Percentiles rank a stretch among this genome's conserved stretches.
Conservation (phyloP, 495 filamentous ascomycete species). For the Xylaria telfairii region DNA sequence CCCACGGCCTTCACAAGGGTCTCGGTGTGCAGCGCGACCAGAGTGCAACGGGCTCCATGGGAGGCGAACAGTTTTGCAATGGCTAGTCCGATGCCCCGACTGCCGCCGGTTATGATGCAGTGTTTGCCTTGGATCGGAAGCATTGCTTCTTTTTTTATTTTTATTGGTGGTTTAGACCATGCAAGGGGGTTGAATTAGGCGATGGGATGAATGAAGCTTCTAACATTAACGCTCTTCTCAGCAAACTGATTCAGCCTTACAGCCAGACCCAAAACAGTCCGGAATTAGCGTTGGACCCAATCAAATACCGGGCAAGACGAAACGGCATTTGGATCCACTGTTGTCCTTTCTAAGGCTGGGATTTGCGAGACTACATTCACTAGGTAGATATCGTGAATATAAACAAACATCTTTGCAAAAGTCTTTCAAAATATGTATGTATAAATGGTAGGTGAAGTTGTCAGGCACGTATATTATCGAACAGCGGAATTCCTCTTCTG, state of each 20-base stretch:
- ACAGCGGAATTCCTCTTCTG: background rate
- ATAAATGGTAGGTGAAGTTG: background rate
- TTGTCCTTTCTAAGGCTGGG: background rate
- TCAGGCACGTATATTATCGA: no score
- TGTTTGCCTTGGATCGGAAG: constrained; percentile 41
- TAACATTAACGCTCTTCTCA: background rate
- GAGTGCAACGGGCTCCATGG: constrained; percentile 63
- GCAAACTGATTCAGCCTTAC: background rate
- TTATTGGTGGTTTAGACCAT: background rate
- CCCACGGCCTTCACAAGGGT: constrained; percentile 46
- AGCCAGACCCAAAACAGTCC: background rate
- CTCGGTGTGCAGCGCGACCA: constrained; percentile 56
- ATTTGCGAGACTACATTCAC: background rate
- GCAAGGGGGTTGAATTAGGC: background rate
- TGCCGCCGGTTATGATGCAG: constrained; percentile 49
- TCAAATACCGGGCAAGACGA: background rate
- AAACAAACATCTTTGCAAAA: background rate
- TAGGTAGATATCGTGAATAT: background rate
- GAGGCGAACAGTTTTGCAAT: constrained; percentile 72
- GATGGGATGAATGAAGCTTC: background rate
- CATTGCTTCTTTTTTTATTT: constrained; percentile 19
- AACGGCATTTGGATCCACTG: background rate
- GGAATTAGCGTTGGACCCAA: background rate
- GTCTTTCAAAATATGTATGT: background rate
- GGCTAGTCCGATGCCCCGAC: constrained; percentile 49